These are phyloP conservation scores for Fusarium temperatum DNA, from an alignment of 2,329 filamentous ascomycete species.

Conservation along the genomic window DNA sequence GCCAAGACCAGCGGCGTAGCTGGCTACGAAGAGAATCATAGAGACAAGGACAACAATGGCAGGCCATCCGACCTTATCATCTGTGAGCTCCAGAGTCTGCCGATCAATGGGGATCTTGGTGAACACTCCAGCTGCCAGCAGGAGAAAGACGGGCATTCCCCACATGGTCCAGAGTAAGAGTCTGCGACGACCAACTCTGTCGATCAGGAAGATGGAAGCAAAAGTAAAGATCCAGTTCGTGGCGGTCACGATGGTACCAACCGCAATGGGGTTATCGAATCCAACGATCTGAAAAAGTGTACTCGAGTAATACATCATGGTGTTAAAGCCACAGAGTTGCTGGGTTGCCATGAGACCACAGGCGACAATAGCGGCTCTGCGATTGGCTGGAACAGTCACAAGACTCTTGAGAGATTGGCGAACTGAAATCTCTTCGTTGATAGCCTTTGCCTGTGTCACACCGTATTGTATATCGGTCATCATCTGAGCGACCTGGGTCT, in stretches of 20 bases:
- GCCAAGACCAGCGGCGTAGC: slow-evolving; percentile 55
- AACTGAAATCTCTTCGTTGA: neutral
- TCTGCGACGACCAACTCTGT: slow-evolving; percentile 54
- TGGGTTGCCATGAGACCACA: neutral
- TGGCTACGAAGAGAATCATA: slow-evolving; percentile 33
- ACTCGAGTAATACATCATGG: slow-evolving; percentile 59
- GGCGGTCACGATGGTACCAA: slow-evolving; percentile 53
- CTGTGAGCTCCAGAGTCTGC: neutral
- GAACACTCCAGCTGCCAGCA: slow-evolving; percentile 39
- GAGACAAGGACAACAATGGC: slow-evolving; percentile 54
- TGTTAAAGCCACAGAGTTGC: slow-evolving; percentile 62
- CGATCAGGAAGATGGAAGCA: slow-evolving; percentile 56
- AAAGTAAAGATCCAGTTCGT: slow-evolving; percentile 60
- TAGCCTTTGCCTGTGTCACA: neutral
- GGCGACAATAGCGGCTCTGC: neutral
- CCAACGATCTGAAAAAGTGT: slow-evolving; percentile 59
- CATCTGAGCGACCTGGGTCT: slow-evolving; percentile 49
- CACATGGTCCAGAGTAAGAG: slow-evolving; percentile 47
- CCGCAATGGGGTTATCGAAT: slow-evolving; percentile 57
- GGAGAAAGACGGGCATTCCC: slow-evolving; percentile 49
- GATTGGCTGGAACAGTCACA: neutral
- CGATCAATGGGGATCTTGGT: neutral
- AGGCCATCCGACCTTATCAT: slow-evolving; percentile 35
- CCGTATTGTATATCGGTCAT: neutral
- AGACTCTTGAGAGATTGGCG: neutral